Evolutionary conservation across 805 yeast species (phyloP).

Genomic region (Kodamaea neixiangensis): DNA sequence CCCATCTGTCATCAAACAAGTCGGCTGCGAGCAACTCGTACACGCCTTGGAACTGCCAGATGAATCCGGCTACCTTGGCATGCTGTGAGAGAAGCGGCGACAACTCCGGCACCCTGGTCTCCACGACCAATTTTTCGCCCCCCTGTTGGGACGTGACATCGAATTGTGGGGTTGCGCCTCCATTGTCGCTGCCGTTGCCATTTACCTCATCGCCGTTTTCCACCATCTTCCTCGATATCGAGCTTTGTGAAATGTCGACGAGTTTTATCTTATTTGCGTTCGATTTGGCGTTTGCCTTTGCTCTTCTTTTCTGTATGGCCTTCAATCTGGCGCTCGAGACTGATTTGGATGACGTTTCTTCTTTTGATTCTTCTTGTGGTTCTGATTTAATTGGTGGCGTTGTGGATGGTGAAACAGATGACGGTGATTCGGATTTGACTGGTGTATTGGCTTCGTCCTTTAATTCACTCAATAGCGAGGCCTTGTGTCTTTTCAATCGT

Average conservation of each 20-base stretch:
- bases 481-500: slow-evolving; percentile 52
- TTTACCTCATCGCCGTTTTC: slow-evolving; percentile 37
- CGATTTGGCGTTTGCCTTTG: slow-evolving; percentile 67
- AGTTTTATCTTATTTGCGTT: slow-evolving; percentile 47
- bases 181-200: slow-evolving; percentile 12
- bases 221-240: slow-evolving; percentile 58
- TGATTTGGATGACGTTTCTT: slow-evolving; percentile 15
- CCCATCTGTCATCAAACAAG: slow-evolving; percentile 87
- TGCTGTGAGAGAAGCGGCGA: slow-evolving; percentile 72
- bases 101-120: slow-evolving; percentile 65
- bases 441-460: slow-evolving; percentile 17
- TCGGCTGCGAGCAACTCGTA: slow-evolving; percentile 80
- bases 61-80: slow-evolving; percentile 67
- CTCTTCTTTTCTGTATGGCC: slow-evolving; percentile 92
- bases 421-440: slow-evolving; percentile 14
- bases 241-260: slow-evolving; percentile 71
- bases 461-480: slow-evolving; percentile 29
- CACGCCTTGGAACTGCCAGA: slow-evolving; percentile 95
- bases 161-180: slow-evolving; percentile 35
- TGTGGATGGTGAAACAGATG: slow-evolving; percentile 19
- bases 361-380: slow-evolving; percentile 6
- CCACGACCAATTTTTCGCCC: slow-evolving; percentile 80
- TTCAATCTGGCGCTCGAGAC: slow-evolving; percentile 73
- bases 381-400: slow-evolving; percentile 20
- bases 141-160: slow-evolving; percentile 80